Conservation (phyloP, 2,329 filamentous ascomycete species). For the Annulohypoxylon truncatum region DNA sequence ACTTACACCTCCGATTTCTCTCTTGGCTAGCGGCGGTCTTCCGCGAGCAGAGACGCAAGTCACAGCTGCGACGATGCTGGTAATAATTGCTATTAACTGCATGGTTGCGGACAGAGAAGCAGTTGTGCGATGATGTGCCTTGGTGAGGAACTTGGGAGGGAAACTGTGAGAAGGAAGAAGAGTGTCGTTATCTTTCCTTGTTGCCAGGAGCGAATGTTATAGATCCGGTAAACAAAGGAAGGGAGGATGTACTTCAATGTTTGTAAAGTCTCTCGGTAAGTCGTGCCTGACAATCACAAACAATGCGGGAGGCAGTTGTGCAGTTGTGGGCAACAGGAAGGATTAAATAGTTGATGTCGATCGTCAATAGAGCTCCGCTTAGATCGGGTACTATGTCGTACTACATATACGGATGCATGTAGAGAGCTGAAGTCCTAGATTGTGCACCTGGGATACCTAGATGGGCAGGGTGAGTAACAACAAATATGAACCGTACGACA, state of each 20-base stretch:
- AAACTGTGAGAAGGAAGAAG: constrained; percentile 9
- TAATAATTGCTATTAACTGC: constrained; percentile 44
- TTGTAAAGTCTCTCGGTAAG: constrained; percentile 2
- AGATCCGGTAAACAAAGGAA: constrained; percentile 12
- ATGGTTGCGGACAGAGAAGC: constrained; percentile 33
- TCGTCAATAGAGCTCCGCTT: constrained; percentile 29
- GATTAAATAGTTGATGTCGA: constrained; percentile 32
- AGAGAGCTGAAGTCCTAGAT: constrained; percentile 16
- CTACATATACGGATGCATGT: neutral
- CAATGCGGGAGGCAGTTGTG: constrained; percentile 4
- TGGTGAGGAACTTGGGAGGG: neutral
- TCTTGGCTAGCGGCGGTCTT: constrained; percentile 52
- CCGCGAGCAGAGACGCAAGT: constrained; percentile 43
- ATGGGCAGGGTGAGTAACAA: neutral
- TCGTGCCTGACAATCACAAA: constrained; percentile 20
- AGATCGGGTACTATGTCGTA: constrained; percentile 4
- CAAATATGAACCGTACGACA: constrained; percentile 7
- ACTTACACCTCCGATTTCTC: constrained; percentile 62
- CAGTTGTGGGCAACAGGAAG: constrained; percentile 21
- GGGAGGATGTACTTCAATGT: constrained; percentile 1
- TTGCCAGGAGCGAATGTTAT: constrained; percentile 6
- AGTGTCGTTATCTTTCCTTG: neutral
- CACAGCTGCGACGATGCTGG: constrained; percentile 41
- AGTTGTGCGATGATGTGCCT: constrained; percentile 17
- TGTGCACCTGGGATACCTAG: neutral